Base-by-base conservation (phyloP, 345 rosid species). In the Ailanthus altissimus region DNA sequence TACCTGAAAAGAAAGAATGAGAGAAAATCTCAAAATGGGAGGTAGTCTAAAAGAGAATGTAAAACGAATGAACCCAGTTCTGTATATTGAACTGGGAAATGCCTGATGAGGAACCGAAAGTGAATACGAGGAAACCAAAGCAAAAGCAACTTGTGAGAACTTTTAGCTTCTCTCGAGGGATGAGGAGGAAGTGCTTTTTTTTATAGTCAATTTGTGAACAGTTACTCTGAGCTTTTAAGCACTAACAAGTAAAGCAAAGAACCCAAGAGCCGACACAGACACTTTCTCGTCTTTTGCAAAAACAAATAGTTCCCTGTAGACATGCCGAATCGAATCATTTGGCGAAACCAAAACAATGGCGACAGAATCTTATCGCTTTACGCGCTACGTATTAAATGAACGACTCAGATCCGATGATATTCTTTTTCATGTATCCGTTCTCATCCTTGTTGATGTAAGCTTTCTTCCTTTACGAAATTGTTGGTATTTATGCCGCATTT, bases 201-300 rank as follows among this genome's bases (percentile, higher is more conserved):
- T 72, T 14, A 43, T 18, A 42, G 14, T 69, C 20, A 36, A 26
- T 18, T 0, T 50, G n/a, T 74, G 70, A 50, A 72, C 12, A 10
- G 56, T 45, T 28, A 5, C 20, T 63, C 75, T 26, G 49, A 38
- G 21, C 57, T 74, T 13, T 11, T 2, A 46, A 32, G 1, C 38
- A 3, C 38, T 32, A 32, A 32, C 3, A 32, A 32, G 38, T 32
- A 5, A 49, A 2, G 61, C 83, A 54, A 76, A 45, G 87, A 81
- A 82, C 86, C 84, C 86, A 67, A 85, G 89, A 77, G 85, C 90
- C 92, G 89, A 86, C 90, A 87, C 90, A 90, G 89, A 86, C 90
- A 87, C 85, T 79, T 75, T 84, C 88, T 81, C 86, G 78, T 77
- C 74, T 26, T 18, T 67, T 21, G 12, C 2, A 67, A 45, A 67